These are phyloP conservation scores for Atractiella rhizophila DNA, from an alignment of 768 basidiomycete genomes.

Conservation along the genomic window DNA sequence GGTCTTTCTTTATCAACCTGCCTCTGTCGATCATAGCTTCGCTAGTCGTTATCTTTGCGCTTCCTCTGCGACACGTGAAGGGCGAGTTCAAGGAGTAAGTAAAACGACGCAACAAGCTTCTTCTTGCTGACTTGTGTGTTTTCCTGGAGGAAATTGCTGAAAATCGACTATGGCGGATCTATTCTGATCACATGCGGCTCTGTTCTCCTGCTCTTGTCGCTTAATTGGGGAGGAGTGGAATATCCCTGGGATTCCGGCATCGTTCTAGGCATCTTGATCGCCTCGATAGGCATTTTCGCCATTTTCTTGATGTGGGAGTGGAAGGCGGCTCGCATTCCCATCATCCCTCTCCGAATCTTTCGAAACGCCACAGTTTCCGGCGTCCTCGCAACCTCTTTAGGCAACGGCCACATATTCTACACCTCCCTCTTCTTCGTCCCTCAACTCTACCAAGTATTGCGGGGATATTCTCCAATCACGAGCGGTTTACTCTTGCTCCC, in stretches of 20 bases:
- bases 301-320: slow-evolving; percentile 48
- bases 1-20: background rate
- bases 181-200: background rate
- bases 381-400: background rate
- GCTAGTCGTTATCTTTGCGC: slow-evolving; percentile 9
- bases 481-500: slow-evolving; percentile 42
- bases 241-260: slow-evolving; percentile 45
- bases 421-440: slow-evolving; percentile 35
- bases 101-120: slow-evolving; percentile 18
- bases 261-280: slow-evolving; percentile 34
- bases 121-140: no score
- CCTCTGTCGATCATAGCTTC: slow-evolving; percentile 8
- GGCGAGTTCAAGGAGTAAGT: slow-evolving; percentile 11
- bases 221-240: slow-evolving; percentile 50
- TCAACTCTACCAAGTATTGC: slow-evolving; percentile 44
- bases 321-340: slow-evolving; percentile 41
- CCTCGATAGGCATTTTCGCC: slow-evolving; percentile 31
- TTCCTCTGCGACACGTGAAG: slow-evolving; percentile 11
- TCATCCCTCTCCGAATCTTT: slow-evolving; percentile 28
- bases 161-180: background rate
- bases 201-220: slow-evolving; percentile 29
- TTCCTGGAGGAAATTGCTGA: background rate
- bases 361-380: background rate
- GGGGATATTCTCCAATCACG: slow-evolving; percentile 37
- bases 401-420: background rate